phyloP scores from a whole-genome alignment of 345 rosid species.

The Reutealis trisperma region DNA sequence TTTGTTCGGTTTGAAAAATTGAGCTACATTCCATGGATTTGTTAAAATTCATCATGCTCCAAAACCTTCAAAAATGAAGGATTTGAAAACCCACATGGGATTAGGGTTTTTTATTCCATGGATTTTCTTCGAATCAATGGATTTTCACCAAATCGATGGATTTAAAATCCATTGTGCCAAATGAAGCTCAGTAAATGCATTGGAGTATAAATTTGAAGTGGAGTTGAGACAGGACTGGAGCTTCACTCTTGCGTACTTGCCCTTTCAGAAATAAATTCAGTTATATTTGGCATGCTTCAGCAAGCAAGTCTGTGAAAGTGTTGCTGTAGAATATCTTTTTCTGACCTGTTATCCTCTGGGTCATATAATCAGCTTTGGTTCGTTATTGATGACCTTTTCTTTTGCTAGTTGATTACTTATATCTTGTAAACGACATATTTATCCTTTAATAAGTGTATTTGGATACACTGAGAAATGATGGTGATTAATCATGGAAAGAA shows the following conservation, averaged over 20 bases:
- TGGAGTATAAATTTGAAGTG: background rate
- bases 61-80: too few relatives aligned
- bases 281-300: background rate
- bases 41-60: too few relatives aligned
- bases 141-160: too few relatives aligned
- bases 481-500: background rate
- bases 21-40: too few relatives aligned
- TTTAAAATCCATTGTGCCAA: too few relatives aligned
- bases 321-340: background rate
- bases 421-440: background rate
- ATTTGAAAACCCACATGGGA: too few relatives aligned
- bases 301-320: background rate
- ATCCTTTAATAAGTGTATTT: background rate
- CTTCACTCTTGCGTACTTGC: background rate
- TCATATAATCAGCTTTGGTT: background rate
- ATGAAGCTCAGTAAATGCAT: background rate
- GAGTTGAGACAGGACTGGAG: background rate
- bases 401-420: background rate
- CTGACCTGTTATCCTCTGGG: background rate
- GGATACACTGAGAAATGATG: constrained; percentile 3
- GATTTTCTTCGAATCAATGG: too few relatives aligned
- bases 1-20: too few relatives aligned
- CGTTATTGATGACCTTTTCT: background rate
- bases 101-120: too few relatives aligned
- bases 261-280: background rate